These are phyloP conservation scores for Capsicum rhomboideum DNA, from an alignment of 257 asterid genomes.

Conservation along the genomic window DNA sequence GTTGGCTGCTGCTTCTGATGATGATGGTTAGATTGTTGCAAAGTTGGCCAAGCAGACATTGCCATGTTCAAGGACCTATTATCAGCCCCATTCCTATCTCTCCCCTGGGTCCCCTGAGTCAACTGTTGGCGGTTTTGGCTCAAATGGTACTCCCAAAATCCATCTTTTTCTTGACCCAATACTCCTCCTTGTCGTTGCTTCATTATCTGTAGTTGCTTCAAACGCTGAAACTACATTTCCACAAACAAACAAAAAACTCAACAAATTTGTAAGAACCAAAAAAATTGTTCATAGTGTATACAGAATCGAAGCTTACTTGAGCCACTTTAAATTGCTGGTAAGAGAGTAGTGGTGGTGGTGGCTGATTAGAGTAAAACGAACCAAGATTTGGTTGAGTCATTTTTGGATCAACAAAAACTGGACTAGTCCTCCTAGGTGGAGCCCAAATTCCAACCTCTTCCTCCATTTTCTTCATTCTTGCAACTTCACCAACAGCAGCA, in stretches of 20 bases:
- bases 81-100: slow-evolving; percentile 6
- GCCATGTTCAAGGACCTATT: slow-evolving; percentile 12
- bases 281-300: no score
- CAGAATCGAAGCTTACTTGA: slow-evolving; percentile 15
- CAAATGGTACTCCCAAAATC: slow-evolving; percentile 19
- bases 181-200: slow-evolving; percentile 5
- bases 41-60: slow-evolving; percentile 48
- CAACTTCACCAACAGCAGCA: slow-evolving; percentile 54
- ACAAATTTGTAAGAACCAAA: neutral
- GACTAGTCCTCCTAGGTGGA: slow-evolving; percentile 16
- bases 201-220: slow-evolving; percentile 33
- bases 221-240: slow-evolving; percentile 24
- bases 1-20: neutral
- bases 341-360: slow-evolving; percentile 19
- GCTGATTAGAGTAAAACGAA: slow-evolving; percentile 10
- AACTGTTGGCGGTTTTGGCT: slow-evolving; percentile 12
- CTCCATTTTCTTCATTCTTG: slow-evolving; percentile 45
- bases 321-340: slow-evolving; percentile 40
- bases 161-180: neutral
- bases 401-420: slow-evolving; percentile 3
- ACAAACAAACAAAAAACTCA: neutral
- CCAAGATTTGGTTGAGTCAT: slow-evolving; percentile 2
- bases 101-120: slow-evolving; percentile 19
- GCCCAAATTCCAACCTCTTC: slow-evolving; percentile 13
- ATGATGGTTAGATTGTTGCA: slow-evolving; percentile 27